phyloP scores from a whole-genome alignment of 1,284 basidiomycete species.

The Inonotus obliquus region DNA sequence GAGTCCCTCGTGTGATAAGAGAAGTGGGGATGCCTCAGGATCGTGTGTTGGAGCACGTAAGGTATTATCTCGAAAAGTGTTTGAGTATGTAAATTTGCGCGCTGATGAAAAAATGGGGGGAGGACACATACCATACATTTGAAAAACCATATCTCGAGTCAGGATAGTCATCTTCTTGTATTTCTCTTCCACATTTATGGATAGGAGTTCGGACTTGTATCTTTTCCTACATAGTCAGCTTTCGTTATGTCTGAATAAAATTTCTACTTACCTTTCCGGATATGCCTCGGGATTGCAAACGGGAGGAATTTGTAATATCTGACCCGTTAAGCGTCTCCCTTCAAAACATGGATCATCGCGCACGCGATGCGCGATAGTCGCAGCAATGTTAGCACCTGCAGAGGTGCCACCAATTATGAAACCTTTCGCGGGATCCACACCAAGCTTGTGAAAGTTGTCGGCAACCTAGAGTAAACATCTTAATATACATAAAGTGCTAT shows the following conservation, averaged over 20 bases:
- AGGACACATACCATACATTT: neutral
- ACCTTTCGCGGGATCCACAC: conserved; percentile 18
- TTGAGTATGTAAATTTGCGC: neutral
- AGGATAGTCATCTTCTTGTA: conserved; percentile 21
- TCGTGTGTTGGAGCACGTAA: neutral
- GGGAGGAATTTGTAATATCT: conserved; percentile 9
- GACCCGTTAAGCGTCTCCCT: conserved; percentile 11
- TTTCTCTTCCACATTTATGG: conserved; percentile 15
- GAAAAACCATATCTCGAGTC: neutral
- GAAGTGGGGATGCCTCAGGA: conserved; percentile 20
- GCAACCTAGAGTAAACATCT: neutral
- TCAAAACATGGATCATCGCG: conserved; percentile 21
- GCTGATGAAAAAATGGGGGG: neutral
- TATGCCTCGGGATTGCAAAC: neutral
- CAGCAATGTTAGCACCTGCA: conserved; percentile 24
- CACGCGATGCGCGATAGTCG: conserved; percentile 21
- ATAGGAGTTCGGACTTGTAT: conserved; percentile 21
- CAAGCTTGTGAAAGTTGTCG: conserved; percentile 1
- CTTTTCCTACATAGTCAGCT: conserved; percentile 2
- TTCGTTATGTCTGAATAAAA: too few species aligned
- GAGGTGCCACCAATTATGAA: conserved; percentile 26
- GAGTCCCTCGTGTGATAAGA: conserved; percentile 20
- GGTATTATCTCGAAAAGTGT: neutral
- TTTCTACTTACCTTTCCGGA: conserved; percentile 11
- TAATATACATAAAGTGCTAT: neutral